A percentile compares a stretch with the other conserved stretches of the same genome.
Evolutionary conservation across 176 grass and related monocot species (phyloP).

Genomic region (Carex pumila): DNA sequence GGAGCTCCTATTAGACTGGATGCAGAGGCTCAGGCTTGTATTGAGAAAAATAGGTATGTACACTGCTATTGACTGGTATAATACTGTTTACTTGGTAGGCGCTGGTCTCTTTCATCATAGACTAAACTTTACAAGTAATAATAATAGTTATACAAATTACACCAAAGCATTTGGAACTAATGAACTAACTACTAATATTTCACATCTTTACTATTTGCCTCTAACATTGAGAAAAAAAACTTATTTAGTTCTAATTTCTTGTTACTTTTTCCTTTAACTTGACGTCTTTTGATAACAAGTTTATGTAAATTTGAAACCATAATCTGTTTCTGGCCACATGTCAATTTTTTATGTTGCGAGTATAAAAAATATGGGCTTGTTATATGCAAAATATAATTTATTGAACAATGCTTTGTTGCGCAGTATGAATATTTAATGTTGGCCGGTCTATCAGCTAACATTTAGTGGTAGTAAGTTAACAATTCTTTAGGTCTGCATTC

Average conservation of each 20-base stretch:
- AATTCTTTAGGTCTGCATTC: neutral
- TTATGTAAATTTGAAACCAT: neutral
- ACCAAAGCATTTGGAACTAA: neutral
- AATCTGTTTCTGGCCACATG: neutral
- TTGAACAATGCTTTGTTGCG: neutral
- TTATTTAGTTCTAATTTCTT: neutral
- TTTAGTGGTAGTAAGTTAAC: neutral
- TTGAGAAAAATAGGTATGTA: slow-evolving; percentile 81
- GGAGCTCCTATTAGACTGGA: slow-evolving; percentile 69
- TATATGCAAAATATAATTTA: neutral
- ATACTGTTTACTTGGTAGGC: neutral
- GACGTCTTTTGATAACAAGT: neutral
- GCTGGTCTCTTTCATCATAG: neutral
- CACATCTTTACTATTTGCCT: neutral
- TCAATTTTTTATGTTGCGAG: neutral
- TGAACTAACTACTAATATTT: neutral
- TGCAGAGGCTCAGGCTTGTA: slow-evolving; percentile 57
- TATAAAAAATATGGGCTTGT: neutral
- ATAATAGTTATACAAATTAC: neutral
- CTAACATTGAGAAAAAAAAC: neutral
- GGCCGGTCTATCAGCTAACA: neutral
- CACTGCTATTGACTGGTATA: neutral
- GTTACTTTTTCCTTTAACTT: neutral
- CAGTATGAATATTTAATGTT: neutral
- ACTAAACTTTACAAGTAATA: neutral